Conservation (phyloP, 352 stramenopile genomes). For the Hyaloperonospora arabidopsidis region DNA sequence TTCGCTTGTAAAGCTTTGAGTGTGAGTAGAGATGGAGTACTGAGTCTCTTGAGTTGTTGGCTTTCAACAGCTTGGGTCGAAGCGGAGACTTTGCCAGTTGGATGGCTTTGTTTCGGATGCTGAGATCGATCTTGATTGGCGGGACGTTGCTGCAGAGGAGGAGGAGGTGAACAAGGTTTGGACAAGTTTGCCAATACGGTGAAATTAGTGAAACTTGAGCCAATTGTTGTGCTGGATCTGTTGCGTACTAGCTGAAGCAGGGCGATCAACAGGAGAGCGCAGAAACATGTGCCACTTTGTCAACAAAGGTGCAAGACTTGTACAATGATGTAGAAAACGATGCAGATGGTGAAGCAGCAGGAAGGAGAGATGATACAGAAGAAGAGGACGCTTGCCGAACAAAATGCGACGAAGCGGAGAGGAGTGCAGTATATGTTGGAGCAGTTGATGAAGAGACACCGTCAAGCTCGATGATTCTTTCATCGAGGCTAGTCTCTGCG, state of each 20-base stretch:
- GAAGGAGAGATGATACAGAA: background rate
- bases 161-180: constrained; percentile 1
- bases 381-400: background rate
- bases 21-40: background rate
- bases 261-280: constrained; percentile 1
- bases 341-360: background rate
- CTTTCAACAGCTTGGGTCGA: constrained; percentile 25
- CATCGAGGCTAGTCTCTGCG: constrained; percentile 17
- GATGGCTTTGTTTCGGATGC: constrained; percentile 24
- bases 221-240: background rate
- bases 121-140: constrained; percentile 15
- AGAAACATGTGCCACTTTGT: background rate
- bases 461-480: constrained; percentile 3
- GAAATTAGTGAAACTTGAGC: background rate
- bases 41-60: background rate
- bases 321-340: background rate
- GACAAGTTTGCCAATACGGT: background rate
- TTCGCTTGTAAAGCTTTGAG: constrained; percentile 4
- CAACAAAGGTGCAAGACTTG: background rate
- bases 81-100: constrained; percentile 30
- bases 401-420: constrained; percentile 8
- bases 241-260: background rate
- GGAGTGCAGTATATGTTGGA: constrained; percentile 3
- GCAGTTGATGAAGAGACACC: background rate
- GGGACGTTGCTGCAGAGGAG: constrained; percentile 10